Conservation (phyloP, 2,329 filamentous ascomycete species). For the Septoria linicola region DNA sequence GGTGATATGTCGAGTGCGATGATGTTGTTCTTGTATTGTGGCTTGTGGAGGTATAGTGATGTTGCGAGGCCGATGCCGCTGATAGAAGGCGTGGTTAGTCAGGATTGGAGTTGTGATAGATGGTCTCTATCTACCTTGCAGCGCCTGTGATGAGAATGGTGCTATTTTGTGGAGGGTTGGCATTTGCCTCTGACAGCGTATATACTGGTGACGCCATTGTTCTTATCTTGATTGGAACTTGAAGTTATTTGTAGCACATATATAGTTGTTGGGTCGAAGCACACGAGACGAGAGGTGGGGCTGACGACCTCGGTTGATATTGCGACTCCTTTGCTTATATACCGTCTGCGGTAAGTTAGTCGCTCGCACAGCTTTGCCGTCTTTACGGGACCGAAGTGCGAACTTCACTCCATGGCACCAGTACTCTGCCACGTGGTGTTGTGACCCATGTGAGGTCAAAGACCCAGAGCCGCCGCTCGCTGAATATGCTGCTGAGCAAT, state of each 20-base stretch:
- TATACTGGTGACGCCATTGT: conserved; percentile 33
- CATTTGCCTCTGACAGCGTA: conserved; percentile 27
- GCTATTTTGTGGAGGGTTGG: conserved; percentile 29
- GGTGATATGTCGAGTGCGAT: conserved; percentile 31
- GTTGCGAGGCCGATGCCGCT: conserved; percentile 37
- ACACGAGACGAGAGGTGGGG: no score
- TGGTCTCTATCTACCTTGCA: conserved; percentile 17
- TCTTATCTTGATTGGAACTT: background rate
- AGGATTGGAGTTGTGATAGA: background rate
- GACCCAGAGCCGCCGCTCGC: no score
- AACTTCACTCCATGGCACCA: no score
- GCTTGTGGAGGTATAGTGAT: conserved; percentile 32
- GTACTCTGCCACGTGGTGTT: no score
- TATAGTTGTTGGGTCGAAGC: no score
- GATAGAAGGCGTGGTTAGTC: background rate
- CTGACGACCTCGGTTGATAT: conserved; percentile 13
- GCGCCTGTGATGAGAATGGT: conserved; percentile 37
- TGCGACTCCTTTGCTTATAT: no score
- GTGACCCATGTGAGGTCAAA: no score
- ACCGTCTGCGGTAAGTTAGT: no score
- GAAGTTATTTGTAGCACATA: background rate
- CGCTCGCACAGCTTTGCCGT: no score
- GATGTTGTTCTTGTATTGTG: conserved; percentile 33
- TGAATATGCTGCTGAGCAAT: no score
- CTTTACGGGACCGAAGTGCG: no score